phyloP scores from a whole-genome alignment of 495 filamentous ascomycete species.

The Talaromyces trachyspermus region DNA sequence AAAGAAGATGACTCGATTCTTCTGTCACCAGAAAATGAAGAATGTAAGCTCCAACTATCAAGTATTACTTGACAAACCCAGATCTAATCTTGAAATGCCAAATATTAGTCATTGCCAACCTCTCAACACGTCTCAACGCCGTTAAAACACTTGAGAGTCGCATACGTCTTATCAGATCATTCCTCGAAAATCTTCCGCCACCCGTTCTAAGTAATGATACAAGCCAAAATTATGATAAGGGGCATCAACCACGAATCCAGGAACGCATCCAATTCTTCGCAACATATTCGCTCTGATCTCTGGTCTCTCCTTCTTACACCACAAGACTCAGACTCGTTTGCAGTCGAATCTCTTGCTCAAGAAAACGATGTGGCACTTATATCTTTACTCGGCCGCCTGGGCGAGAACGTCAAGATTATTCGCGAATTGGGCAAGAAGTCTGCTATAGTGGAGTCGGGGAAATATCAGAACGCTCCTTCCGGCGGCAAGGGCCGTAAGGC shows the following conservation, averaged over 20 bases:
- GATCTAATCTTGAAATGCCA: too few species aligned
- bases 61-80: not conserved
- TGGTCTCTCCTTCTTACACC: constrained; percentile 48
- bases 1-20: constrained; percentile 33
- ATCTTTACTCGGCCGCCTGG: constrained; percentile 59
- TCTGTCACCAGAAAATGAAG: constrained; percentile 73
- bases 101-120: constrained; percentile 60
- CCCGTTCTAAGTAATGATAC: constrained; percentile 53
- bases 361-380: constrained; percentile 72
- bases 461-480: constrained; percentile 15
- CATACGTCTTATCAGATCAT: constrained; percentile 71
- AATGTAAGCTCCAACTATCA: constrained; percentile 39
- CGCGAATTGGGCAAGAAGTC: constrained; percentile 68
- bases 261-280: constrained; percentile 45
- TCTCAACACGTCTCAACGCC: constrained; percentile 85
- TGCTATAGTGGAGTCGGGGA: constrained; percentile 49
- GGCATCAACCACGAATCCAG: constrained; percentile 18
- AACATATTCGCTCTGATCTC: constrained; percentile 49
- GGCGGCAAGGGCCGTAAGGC: constrained; percentile 14
- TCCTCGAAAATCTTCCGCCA: constrained; percentile 66
- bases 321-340: constrained; percentile 47
- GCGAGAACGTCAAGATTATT: constrained; percentile 57
- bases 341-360: constrained; percentile 58
- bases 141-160: constrained; percentile 84
- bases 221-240: constrained; percentile 21